Conservation (phyloP, 768 basidiomycete species). For the Leccinum broughii region DNA sequence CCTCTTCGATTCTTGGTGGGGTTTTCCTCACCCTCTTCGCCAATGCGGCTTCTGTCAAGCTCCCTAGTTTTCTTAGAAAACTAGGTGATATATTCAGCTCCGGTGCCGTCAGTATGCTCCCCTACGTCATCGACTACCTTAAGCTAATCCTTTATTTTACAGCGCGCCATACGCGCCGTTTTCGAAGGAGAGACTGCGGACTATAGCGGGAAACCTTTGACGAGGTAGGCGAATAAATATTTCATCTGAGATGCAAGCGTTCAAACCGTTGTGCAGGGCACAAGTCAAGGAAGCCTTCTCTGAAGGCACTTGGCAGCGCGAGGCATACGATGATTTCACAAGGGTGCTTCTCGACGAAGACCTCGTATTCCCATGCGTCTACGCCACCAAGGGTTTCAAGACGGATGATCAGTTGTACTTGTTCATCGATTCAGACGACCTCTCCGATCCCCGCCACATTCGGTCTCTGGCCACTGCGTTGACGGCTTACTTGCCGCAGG, state of each 20-base stretch:
- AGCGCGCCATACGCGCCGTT: constrained; percentile 7
- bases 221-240: constrained; percentile 5
- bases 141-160: neutral
- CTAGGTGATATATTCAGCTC: constrained; percentile 3
- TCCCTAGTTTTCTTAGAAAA: constrained; percentile 10
- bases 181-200: neutral
- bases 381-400: constrained; percentile 26
- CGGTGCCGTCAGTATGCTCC: constrained; percentile 8
- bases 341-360: constrained; percentile 24
- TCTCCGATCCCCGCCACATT: constrained; percentile 23
- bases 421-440: constrained; percentile 25
- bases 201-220: constrained; percentile 15
- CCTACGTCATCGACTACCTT: neutral
- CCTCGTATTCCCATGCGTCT: constrained; percentile 23
- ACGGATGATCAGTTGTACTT: constrained; percentile 22
- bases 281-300: constrained; percentile 15
- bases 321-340: constrained; percentile 21
- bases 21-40: constrained; percentile 18
- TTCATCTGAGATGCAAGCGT: too few relatives aligned
- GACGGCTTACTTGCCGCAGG: constrained; percentile 16
- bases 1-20: constrained; percentile 15
- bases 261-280: constrained; percentile 8
- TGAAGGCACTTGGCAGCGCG: constrained; percentile 20
- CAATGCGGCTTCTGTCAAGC: constrained; percentile 12
- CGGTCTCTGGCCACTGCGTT: constrained; percentile 18